Evolutionary conservation across 2,329 filamentous ascomycete genomes (phyloP).

Genomic region (Colletotrichum chlorophyti): DNA sequence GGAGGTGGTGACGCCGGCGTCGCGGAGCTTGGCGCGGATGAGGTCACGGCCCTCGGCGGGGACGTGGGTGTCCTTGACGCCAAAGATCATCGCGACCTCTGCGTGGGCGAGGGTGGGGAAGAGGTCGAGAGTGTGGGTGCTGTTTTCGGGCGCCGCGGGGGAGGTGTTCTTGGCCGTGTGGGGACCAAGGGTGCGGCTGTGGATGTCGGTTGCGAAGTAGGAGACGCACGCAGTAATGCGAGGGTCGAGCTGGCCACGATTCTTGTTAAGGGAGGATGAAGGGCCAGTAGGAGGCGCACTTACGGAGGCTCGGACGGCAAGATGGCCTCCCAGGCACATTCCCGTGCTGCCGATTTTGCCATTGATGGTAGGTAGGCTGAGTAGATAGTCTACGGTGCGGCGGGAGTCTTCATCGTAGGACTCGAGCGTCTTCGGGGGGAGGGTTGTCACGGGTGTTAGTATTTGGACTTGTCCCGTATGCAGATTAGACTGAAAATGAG

Average conservation of each 20-base stretch:
- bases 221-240: slow-evolving; percentile 80
- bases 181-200: slow-evolving; percentile 77
- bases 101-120: slow-evolving; percentile 74
- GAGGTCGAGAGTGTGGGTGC: slow-evolving; percentile 59
- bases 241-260: slow-evolving; percentile 72
- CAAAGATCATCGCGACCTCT: slow-evolving; percentile 89
- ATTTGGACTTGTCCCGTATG: too few species aligned
- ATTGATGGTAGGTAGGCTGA: slow-evolving; percentile 78
- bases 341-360: slow-evolving; percentile 79
- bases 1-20: slow-evolving; percentile 75
- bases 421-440: slow-evolving; percentile 67
- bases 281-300: slow-evolving; percentile 31
- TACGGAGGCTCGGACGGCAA: slow-evolving; percentile 69
- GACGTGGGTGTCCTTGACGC: slow-evolving; percentile 89
- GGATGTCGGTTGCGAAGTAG: slow-evolving; percentile 94
- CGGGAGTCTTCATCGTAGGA: slow-evolving; percentile 85
- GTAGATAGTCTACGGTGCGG: slow-evolving; percentile 72
- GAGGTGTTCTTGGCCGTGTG: slow-evolving; percentile 55
- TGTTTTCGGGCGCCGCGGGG: slow-evolving; percentile 41
- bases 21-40: slow-evolving; percentile 82
- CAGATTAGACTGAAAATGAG: slow-evolving; percentile 5
- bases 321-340: slow-evolving; percentile 93
- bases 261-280: background rate
- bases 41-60: slow-evolving; percentile 82
- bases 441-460: too few species aligned